Evolutionary conservation across 2,329 filamentous ascomycete species (phyloP).

Genomic region (Chaetomiaceae sp.): DNA sequence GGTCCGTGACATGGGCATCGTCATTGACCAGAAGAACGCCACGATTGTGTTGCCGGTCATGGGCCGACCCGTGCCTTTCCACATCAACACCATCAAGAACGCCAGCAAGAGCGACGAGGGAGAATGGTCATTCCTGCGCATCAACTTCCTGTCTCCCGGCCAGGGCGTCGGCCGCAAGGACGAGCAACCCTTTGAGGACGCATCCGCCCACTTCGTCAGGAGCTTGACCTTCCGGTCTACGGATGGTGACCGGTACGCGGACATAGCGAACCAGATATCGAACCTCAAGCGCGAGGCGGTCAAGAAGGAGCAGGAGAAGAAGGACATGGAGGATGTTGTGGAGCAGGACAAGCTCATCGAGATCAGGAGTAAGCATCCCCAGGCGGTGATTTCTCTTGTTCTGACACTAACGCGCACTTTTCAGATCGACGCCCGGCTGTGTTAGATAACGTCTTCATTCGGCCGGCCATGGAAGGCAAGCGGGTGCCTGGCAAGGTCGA

Average conservation of each 20-base stretch:
- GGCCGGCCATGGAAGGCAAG: slow-evolving; percentile 93
- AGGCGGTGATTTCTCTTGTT: background rate
- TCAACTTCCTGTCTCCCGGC: slow-evolving; percentile 95
- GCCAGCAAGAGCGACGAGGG: slow-evolving; percentile 96
- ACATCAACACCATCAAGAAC: slow-evolving; percentile 97
- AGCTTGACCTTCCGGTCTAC: slow-evolving; percentile 93
- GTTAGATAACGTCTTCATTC: slow-evolving; percentile 91
- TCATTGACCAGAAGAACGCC: slow-evolving; percentile 84
- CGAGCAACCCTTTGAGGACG: slow-evolving; percentile 96
- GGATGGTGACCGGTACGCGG: slow-evolving; percentile 80
- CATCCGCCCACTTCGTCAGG: slow-evolving; percentile 89
- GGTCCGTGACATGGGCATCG: slow-evolving; percentile 79
- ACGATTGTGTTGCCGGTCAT: slow-evolving; percentile 94
- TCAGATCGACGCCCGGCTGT: slow-evolving; percentile 84
- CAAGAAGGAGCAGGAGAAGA: slow-evolving; percentile 96
- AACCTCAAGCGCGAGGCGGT: slow-evolving; percentile 91
- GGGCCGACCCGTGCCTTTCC: slow-evolving; percentile 95
- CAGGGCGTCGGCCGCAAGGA: slow-evolving; percentile 97
- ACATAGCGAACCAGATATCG: slow-evolving; percentile 88
- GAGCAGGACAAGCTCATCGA: slow-evolving; percentile 97
- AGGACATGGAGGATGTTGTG: slow-evolving; percentile 98
- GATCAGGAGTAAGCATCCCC: slow-evolving; percentile 67
- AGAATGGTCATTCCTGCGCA: slow-evolving; percentile 86
- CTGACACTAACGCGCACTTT: slow-evolving; percentile 16
- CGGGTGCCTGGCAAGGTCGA: slow-evolving; percentile 93